These are phyloP conservation scores for Starmerella roubikii DNA, from an alignment of 805 yeast genomes.

Conservation along the genomic window DNA sequence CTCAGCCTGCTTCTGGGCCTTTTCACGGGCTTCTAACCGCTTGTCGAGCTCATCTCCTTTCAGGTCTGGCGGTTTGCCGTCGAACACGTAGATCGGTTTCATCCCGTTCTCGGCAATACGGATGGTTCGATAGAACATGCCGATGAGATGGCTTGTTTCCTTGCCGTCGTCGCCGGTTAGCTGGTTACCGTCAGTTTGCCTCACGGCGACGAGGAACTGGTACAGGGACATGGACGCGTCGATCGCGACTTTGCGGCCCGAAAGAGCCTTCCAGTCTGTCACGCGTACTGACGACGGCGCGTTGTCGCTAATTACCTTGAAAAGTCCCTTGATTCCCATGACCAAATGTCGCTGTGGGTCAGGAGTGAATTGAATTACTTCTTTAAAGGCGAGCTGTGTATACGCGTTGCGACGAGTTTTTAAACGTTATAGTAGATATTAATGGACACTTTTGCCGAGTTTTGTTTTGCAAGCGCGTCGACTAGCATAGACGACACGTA, in stretches of 20 bases:
- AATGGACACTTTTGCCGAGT: too few relatives aligned
- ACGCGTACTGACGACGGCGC: conserved; percentile 72
- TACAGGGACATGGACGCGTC: conserved; percentile 82
- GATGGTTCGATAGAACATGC: conserved; percentile 88
- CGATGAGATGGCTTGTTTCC: conserved; percentile 84
- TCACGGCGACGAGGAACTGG: conserved; percentile 88
- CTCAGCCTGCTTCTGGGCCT: conserved; percentile 62
- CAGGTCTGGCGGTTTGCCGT: conserved; percentile 91
- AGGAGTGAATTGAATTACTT: too few relatives aligned
- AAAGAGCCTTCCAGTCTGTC: conserved; percentile 68
- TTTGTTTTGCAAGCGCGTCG: too few relatives aligned
- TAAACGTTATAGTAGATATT: too few relatives aligned
- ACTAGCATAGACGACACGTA: too few relatives aligned
- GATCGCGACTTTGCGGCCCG: conserved; percentile 95
- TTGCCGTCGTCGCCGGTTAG: conserved; percentile 80
- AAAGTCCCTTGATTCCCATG: conserved; percentile 43
- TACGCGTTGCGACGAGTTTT: too few relatives aligned
- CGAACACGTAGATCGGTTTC: conserved; percentile 93
- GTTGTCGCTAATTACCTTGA: conserved; percentile 74
- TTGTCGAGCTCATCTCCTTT: conserved; percentile 89
- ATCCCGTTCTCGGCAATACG: conserved; percentile 84
- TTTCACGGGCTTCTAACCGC: conserved; percentile 65
- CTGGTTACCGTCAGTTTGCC: conserved; percentile 95
- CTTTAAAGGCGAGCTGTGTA: too few relatives aligned
- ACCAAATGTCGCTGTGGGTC: too few relatives aligned